These are phyloP conservation scores for Larix sibirica DNA, from an alignment of 83 land plant genomes.

Conservation along the genomic window DNA sequence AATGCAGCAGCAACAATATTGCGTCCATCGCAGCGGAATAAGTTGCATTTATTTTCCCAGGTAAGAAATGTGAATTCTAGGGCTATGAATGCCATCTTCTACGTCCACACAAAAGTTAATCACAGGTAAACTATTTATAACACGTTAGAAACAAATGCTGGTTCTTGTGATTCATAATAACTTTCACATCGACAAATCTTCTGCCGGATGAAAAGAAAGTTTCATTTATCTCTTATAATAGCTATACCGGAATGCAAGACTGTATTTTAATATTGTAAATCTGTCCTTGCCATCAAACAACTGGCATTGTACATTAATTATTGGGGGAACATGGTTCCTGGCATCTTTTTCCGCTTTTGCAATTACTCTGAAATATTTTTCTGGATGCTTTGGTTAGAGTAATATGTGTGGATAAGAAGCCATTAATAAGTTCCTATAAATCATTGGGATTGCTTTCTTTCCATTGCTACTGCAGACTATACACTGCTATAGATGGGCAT, in stretches of 20 bases:
- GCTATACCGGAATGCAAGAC: background rate
- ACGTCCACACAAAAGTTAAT: background rate
- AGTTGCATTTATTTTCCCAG: constrained; percentile 6
- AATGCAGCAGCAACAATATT: background rate
- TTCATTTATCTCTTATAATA: constrained; percentile 7
- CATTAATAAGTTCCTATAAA: background rate
- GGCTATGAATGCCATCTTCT: constrained; percentile 1
- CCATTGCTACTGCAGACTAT: constrained; percentile 1
- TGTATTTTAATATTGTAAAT: constrained; percentile 16
- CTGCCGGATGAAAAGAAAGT: background rate
- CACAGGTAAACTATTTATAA: background rate
- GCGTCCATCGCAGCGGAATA: background rate
- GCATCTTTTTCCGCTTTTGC: background rate
- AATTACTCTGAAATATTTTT: background rate
- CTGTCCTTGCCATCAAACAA: constrained; percentile 13
- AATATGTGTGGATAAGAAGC: constrained; percentile 4
- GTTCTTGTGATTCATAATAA: constrained; percentile 4
- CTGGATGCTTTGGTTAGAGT: too few relatives aligned
- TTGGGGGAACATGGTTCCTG: background rate
- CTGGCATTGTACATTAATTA: constrained; percentile 11
- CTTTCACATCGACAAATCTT: background rate
- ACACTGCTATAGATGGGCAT: background rate
- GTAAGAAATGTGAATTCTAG: constrained; percentile 7
- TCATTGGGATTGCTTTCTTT: constrained; percentile 6
- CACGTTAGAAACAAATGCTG: background rate